Evolutionary conservation across 2,329 filamentous ascomycete genomes (phyloP).

Genomic region (Parastagonospora avenae): DNA sequence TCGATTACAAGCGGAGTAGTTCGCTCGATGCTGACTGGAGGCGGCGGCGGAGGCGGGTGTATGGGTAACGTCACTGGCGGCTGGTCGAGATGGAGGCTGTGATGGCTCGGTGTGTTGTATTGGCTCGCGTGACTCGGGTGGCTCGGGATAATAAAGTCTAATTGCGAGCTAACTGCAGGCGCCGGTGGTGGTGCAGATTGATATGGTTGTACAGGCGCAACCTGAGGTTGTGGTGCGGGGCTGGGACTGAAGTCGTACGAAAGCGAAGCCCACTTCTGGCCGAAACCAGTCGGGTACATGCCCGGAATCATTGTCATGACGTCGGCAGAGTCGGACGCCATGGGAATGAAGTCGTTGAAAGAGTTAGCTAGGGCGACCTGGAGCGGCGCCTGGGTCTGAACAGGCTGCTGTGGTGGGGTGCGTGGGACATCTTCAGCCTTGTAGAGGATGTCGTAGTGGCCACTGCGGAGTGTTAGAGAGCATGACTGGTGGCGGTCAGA

Average conservation of each 20-base stretch:
- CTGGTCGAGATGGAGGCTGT: slow-evolving; percentile 41
- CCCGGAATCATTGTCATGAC: slow-evolving; percentile 52
- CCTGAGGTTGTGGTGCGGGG: slow-evolving; percentile 39
- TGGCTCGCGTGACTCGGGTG: slow-evolving; percentile 33
- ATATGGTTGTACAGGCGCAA: slow-evolving; percentile 40
- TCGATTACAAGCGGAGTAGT: slow-evolving; percentile 34
- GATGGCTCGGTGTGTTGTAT: slow-evolving; percentile 30
- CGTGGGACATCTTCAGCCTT: slow-evolving; percentile 60
- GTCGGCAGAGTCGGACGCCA: slow-evolving; percentile 38
- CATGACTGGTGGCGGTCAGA: slow-evolving; percentile 4
- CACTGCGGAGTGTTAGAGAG: slow-evolving; percentile 52
- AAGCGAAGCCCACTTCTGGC: slow-evolving; percentile 40
- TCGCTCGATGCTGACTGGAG: slow-evolving; percentile 38
- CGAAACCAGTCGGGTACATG: slow-evolving; percentile 48
- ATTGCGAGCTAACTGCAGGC: slow-evolving; percentile 33
- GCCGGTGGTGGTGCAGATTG: slow-evolving; percentile 34
- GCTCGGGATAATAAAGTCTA: slow-evolving; percentile 42
- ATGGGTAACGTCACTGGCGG: slow-evolving; percentile 40
- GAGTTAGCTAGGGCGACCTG: slow-evolving; percentile 45
- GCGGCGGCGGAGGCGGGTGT: slow-evolving; percentile 28
- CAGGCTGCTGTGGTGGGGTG: slow-evolving; percentile 30
- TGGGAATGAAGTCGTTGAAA: slow-evolving; percentile 49
- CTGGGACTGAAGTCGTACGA: slow-evolving; percentile 44
- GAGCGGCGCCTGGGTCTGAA: slow-evolving; percentile 35
- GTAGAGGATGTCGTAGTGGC: slow-evolving; percentile 96